Evolutionary conservation across 1,284 basidiomycete species (phyloP), one percentile per base, ranked within the genome.

Genomic region (Trichosporon sp.): DNA sequence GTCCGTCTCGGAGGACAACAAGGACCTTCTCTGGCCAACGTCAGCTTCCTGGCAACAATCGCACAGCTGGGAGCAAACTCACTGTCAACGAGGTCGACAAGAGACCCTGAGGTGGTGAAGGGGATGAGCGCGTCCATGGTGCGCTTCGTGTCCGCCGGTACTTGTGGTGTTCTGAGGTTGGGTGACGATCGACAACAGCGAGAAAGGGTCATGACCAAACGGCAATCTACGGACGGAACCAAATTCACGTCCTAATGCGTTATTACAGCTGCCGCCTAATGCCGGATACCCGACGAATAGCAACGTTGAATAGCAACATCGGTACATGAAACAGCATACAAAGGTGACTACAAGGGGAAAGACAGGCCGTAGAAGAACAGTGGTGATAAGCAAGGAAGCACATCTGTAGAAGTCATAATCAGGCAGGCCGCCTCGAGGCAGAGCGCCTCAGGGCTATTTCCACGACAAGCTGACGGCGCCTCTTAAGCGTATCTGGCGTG

Each of bases 1-100:
- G 88, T 67, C 97, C 97, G 83, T 99, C 97, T 83, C 97, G 89
- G 72, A 99, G 87, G 77, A 98, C 90, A 68, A 98, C 96, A 69
- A 99, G 88, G 89, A 99, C 96, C 90, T 98, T 99, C 87, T 98
- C 95, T 98, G 85, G 72, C 1, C 6, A 5, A 11, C n/a, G 59
- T 68, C 38, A 63, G 67, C 65, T 12, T 32, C 35, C 35, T 10
- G 6, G 35, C 35, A n/a, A n/a, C 10, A 2, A 31, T 26, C 26
- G 26, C 26, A 26, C 26, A 26, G 26, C 26, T 26, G 54, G 3
- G 31, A 12, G 11, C 21, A 12, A 26, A 88, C 86, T 94, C 94
- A 98, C 95, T 96, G 90, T 98, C 95, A 86, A 98, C 96, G 84
- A 93, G 94, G 88, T 97, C 95, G 84, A 97, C 92, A 74, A 98